Evolutionary conservation across 192 early-diverging fungal genomes (phyloP).

Genomic region (Chytriomyces sp.): DNA sequence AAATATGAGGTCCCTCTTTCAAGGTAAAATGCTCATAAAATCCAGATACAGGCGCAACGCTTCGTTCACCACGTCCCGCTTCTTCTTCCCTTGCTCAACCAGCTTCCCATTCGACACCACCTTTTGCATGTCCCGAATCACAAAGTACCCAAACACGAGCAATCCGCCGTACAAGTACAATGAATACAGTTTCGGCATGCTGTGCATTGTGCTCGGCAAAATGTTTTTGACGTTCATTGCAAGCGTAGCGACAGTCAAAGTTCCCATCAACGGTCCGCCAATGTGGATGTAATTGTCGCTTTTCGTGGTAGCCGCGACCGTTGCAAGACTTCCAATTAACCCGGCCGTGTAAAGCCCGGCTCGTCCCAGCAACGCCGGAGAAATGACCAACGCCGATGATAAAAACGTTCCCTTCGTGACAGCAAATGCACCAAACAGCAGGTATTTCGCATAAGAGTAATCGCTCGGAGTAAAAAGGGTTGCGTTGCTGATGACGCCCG

Average conservation of each 20-base stretch:
- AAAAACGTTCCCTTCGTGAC: conserved; percentile 13
- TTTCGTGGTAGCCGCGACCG: neutral
- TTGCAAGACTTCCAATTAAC: neutral
- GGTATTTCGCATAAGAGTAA: neutral
- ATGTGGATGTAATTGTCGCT: conserved; percentile 14
- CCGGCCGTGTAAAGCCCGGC: conserved; percentile 4
- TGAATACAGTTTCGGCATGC: neutral
- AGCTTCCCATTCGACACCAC: neutral
- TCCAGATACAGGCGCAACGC: conserved; percentile 11
- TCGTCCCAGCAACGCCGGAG: neutral
- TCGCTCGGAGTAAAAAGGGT: neutral
- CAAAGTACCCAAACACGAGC: neutral
- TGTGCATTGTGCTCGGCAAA: neutral
- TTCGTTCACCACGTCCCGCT: conserved; percentile 7
- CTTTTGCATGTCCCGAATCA: neutral
- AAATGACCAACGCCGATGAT: neutral
- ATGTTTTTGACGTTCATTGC: neutral
- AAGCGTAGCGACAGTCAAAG: conserved; percentile 9
- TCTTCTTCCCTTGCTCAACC: conserved; percentile 11
- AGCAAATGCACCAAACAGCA: conserved; percentile 4
- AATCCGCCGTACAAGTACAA: conserved; percentile 1
- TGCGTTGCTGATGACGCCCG: neutral
- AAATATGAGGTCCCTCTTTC: neutral
- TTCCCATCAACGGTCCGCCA: conserved; percentile 8
- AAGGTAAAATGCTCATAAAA: conserved; percentile 5